Conservation (phyloP, 2,329 filamentous ascomycete genomes). For the Annulohypoxylon truncatum region DNA sequence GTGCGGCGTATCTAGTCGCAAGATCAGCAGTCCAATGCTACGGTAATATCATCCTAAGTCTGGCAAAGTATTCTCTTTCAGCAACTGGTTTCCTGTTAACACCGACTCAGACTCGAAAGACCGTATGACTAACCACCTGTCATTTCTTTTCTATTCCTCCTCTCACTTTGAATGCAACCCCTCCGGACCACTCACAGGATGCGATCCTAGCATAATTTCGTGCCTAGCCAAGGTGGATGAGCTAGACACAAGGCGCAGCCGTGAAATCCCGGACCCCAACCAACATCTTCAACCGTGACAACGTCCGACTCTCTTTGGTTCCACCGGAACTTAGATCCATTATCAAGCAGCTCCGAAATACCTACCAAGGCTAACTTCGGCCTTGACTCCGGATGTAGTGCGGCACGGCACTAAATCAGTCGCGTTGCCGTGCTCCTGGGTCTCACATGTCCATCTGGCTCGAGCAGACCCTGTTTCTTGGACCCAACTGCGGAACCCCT, state of each 20-base stretch:
- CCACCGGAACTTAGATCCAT: slow-evolving; percentile 9
- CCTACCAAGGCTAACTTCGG: slow-evolving; percentile 14
- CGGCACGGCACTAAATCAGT: slow-evolving; percentile 6
- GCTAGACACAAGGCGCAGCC: slow-evolving; percentile 36
- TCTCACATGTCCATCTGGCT: slow-evolving; percentile 2
- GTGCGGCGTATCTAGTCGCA: slow-evolving; percentile 24
- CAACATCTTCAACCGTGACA: slow-evolving; percentile 28
- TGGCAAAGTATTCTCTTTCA: slow-evolving; percentile 5
- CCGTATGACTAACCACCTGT: slow-evolving; percentile 13
- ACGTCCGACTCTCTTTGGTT: slow-evolving; percentile 10
- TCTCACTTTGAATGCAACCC: slow-evolving; percentile 29
- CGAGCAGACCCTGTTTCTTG: slow-evolving; percentile 11
- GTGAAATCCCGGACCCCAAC: slow-evolving; percentile 37
- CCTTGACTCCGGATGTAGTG: slow-evolving; percentile 20
- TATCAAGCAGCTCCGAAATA: slow-evolving; percentile 10
- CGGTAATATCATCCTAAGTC: slow-evolving; percentile 23
- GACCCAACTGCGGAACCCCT: not conserved
- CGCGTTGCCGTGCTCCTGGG: slow-evolving; percentile 21
- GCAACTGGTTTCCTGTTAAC: slow-evolving; percentile 11
- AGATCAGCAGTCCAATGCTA: slow-evolving; percentile 29
- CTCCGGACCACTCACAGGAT: slow-evolving; percentile 26
- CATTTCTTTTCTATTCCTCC: slow-evolving; percentile 15
- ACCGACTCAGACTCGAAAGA: slow-evolving; percentile 8
- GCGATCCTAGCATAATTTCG: slow-evolving; percentile 26
- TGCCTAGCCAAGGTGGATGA: slow-evolving; percentile 36